Base-by-base conservation (phyloP, 2,329 filamentous ascomycete species). In the Talaromyces albobiverticillius region DNA sequence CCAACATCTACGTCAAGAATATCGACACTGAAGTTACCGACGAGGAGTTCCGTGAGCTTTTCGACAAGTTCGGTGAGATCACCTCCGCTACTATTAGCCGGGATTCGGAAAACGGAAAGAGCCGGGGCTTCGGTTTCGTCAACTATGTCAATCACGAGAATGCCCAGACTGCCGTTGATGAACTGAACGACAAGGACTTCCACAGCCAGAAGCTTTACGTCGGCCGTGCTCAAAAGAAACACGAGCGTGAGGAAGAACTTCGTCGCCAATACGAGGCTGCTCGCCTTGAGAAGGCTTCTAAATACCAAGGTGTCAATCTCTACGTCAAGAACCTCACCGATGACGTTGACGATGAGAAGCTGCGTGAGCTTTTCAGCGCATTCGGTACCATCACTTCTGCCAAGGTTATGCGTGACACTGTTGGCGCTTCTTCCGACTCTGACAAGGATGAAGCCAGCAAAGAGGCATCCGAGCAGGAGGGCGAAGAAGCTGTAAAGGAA, bases 1-100 rank as follows among this genome's bases (percentile, higher is more conserved):
- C 94, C 81, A 99, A 99, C 76, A 87, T 99, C 76, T 99, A 99
- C 79, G 90, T 99, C 80, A 99, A 99, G 87, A 99, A 99, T 81
- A 88, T 99, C 65, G 84, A 86, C 67, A 69, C 79, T 32, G 93
- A 96, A 46, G 89, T 87, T 60, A 88, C 85, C 56, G 94, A 99
- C 59, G 92, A 97, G 8, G 88, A 97, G 72, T 97, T 99, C 85
- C 90, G 91, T 65, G 83, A 87, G 59, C 82, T 97, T 48, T 97
- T 99, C 67, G 89, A 94, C 82, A 86, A 86, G 76, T 95, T 85
- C 68, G 94, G 94, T 64, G 88, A 95, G 55, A 94, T 99, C 64
- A 97, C 94, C 58, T 99, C 94, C 54, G 92, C 94, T 42, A 95
- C 93, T 49, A 85, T 99, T 61, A 90, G 92, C 64, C 90, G 90